phyloP scores from a whole-genome alignment of 768 basidiomycete species.

The Coprinellus micaceus region DNA sequence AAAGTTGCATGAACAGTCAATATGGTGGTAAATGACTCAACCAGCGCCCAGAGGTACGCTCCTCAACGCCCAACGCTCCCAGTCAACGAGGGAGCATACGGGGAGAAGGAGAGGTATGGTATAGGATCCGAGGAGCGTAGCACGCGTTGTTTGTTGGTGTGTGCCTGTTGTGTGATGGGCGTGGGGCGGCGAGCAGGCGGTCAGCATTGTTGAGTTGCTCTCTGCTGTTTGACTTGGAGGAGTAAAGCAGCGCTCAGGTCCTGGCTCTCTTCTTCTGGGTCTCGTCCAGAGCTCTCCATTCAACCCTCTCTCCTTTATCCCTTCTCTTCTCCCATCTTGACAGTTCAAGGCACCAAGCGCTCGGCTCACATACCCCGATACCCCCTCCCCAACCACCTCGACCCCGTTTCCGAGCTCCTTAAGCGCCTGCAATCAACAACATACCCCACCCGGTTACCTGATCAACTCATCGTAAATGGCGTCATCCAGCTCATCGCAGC shows the following conservation, averaged over 20 bases:
- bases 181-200: background rate
- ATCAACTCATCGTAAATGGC: constrained; percentile 51
- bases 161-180: background rate
- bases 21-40: too few relatives aligned
- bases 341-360: background rate
- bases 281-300: background rate
- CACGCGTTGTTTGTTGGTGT: background rate
- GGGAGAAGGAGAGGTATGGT: too few relatives aligned
- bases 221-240: background rate
- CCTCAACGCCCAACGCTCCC: too few relatives aligned
- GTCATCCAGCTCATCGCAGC: constrained; percentile 44
- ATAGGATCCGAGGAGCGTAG: too few relatives aligned
- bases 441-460: constrained; percentile 12
- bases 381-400: constrained; percentile 9
- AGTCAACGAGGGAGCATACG: too few relatives aligned
- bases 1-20: too few relatives aligned
- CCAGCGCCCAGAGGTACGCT: too few relatives aligned
- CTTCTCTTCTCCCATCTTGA: background rate
- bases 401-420: constrained; percentile 12
- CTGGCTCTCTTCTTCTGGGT: background rate
- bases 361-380: constrained; percentile 13
- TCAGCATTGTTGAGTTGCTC: background rate
- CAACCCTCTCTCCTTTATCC: constrained; percentile 1
- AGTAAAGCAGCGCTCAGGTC: constrained; percentile 1
- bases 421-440: background rate